A percentile compares a stretch with the other conserved stretches of the same genome.
Conservation (phyloP, 441 rosid species). For the Flueggea neowawraea region DNA sequence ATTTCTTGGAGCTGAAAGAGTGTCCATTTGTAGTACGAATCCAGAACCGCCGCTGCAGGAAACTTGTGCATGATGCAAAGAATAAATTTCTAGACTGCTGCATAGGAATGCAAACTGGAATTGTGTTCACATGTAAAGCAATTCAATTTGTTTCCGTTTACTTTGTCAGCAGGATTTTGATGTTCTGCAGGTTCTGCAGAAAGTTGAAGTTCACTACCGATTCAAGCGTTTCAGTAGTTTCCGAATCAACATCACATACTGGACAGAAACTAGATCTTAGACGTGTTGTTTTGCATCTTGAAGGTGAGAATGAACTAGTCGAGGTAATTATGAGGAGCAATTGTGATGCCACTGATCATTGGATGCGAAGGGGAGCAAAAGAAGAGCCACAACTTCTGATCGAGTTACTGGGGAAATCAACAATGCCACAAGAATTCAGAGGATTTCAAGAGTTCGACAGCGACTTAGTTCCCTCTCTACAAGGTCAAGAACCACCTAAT, state of each 20-base stretch:
- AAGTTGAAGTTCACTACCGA: slow-evolving; percentile 22
- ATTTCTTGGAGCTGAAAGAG: slow-evolving; percentile 60
- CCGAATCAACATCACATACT: slow-evolving; percentile 22
- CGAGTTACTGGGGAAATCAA: slow-evolving; percentile 51
- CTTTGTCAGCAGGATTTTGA: slow-evolving; percentile 36
- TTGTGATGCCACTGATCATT: slow-evolving; percentile 53
- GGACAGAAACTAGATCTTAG: slow-evolving; percentile 47
- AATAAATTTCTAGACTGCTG: slow-evolving; percentile 37
- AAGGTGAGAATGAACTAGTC: slow-evolving; percentile 74
- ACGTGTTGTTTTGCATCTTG: slow-evolving; percentile 69
- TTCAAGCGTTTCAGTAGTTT: slow-evolving; percentile 23
- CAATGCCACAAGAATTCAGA: slow-evolving; percentile 42
- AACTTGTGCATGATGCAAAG: slow-evolving; percentile 33
- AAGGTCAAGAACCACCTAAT: slow-evolving; percentile 53
- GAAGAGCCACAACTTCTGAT: slow-evolving; percentile 58
- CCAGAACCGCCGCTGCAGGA: slow-evolving; percentile 41
- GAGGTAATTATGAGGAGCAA: slow-evolving; percentile 55
- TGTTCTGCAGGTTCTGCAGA: slow-evolving; percentile 16
- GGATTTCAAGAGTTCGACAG: slow-evolving; percentile 67
- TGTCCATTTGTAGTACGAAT: slow-evolving; percentile 40
- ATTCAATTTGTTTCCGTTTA: slow-evolving; percentile 51
- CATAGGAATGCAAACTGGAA: slow-evolving; percentile 51
- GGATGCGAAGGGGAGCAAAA: slow-evolving; percentile 51
- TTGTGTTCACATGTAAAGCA: slow-evolving; percentile 64
- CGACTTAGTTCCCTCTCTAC: slow-evolving; percentile 38